Conservation (phyloP, 192 early-diverging fungal species). For the Mortierella hygrophila region DNA sequence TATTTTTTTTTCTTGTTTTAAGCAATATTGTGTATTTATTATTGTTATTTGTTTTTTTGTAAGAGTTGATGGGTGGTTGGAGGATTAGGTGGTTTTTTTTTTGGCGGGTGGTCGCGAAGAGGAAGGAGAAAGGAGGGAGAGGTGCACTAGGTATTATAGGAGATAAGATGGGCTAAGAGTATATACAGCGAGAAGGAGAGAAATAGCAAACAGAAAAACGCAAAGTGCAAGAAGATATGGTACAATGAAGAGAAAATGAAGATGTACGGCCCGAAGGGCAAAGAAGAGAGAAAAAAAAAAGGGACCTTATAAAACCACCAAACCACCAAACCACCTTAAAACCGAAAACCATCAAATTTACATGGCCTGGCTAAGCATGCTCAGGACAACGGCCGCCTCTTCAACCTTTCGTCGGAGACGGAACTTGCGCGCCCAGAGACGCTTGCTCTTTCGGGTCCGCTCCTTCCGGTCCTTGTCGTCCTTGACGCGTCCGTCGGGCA, state of each 20-base stretch:
- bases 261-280: too few relatives aligned
- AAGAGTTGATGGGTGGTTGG: too few relatives aligned
- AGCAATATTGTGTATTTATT: not conserved
- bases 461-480: constrained; percentile 56
- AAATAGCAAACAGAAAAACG: not conserved
- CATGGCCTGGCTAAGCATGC: constrained; percentile 53
- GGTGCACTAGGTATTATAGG: too few relatives aligned
- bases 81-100: not conserved
- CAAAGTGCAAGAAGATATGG: not conserved
- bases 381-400: constrained; percentile 49
- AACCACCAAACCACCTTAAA: too few relatives aligned
- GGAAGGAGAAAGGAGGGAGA: too few relatives aligned
- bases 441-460: constrained; percentile 45
- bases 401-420: constrained; percentile 52
- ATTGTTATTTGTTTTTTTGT: too few relatives aligned
- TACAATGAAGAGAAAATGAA: not conserved
- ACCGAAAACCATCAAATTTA: not conserved
- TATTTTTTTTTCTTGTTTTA: too few relatives aligned
- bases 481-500: constrained; percentile 54
- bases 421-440: constrained; percentile 57
- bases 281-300: too few relatives aligned
- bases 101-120: too few relatives aligned
- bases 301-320: too few relatives aligned
- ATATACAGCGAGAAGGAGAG: not conserved
- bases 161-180: too few relatives aligned